Evolutionary conservation across 306 rosid species (phyloP).

Genomic region (Sindora glabra): DNA sequence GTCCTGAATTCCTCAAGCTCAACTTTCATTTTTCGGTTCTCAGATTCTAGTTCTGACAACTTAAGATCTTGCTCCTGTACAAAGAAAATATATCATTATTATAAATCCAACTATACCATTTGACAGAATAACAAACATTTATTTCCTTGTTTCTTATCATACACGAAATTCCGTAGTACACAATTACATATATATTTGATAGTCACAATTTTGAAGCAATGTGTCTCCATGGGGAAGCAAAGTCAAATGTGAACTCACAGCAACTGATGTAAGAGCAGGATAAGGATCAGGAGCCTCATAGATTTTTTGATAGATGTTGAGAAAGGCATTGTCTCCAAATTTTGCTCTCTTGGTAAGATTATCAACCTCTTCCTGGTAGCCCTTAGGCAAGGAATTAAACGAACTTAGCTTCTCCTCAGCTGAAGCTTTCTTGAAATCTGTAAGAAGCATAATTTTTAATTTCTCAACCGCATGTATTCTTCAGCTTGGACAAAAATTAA

Average conservation of each 20-base stretch:
- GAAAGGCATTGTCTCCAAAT: slow-evolving; percentile 96
- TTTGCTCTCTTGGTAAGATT: slow-evolving; percentile 92
- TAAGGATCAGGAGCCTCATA: slow-evolving; percentile 99
- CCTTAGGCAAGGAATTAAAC: slow-evolving; percentile 74
- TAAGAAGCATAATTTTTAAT: slow-evolving; percentile 13
- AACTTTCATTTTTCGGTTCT: slow-evolving; percentile 94
- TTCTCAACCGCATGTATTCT: slow-evolving; percentile 5
- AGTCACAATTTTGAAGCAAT: neutral
- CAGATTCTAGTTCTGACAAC: slow-evolving; percentile 82
- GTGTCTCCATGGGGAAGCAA: neutral
- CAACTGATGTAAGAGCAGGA: slow-evolving; percentile 81
- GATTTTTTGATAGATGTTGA: slow-evolving; percentile 87
- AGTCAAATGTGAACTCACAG: slow-evolving; percentile 53
- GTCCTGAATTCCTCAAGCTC: slow-evolving; percentile 98
- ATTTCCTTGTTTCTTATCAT: too few species aligned
- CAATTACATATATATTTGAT: neutral
- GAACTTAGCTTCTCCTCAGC: slow-evolving; percentile 65
- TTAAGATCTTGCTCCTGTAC: slow-evolving; percentile 85
- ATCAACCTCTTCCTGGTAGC: slow-evolving; percentile 95
- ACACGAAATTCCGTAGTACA: too few species aligned
- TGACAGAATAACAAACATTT: neutral
- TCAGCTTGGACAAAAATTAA: neutral
- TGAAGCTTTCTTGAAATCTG: slow-evolving; percentile 89
- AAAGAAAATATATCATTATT: slow-evolving; percentile 11
- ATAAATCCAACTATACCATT: neutral